These are phyloP conservation scores for Schizophyllum amplum DNA, from an alignment of 1,284 basidiomycete species.

Conservation along the genomic window DNA sequence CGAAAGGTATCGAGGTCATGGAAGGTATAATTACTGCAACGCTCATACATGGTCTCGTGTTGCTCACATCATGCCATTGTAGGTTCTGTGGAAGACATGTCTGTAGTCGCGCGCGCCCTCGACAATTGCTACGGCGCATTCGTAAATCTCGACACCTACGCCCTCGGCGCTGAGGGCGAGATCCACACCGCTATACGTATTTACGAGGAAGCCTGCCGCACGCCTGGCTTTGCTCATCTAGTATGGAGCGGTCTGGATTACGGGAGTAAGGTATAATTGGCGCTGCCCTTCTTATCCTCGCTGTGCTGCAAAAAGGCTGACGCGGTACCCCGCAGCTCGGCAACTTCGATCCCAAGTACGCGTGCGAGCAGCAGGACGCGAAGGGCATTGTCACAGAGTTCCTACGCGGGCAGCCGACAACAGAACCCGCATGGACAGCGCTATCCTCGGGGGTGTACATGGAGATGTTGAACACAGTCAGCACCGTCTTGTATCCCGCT, in stretches of 20 bases:
- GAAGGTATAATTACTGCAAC: constrained; percentile 20
- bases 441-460: constrained; percentile 37
- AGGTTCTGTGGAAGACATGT: constrained; percentile 20
- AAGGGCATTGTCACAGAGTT: constrained; percentile 39
- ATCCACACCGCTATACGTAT: constrained; percentile 33
- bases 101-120: constrained; percentile 11
- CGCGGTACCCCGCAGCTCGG: constrained; percentile 14
- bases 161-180: constrained; percentile 35
- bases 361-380: constrained; percentile 30
- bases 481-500: neutral
- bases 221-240: constrained; percentile 30
- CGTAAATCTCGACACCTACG: constrained; percentile 32
- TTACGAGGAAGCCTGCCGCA: constrained; percentile 38
- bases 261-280: constrained; percentile 24
- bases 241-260: constrained; percentile 42
- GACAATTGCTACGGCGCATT: constrained; percentile 8
- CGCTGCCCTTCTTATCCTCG: neutral
- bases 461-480: constrained; percentile 29
- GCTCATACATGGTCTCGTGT: neutral
- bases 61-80: neutral
- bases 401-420: constrained; percentile 24
- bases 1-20: constrained; percentile 27
- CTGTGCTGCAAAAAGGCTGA: neutral
- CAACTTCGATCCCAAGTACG: constrained; percentile 24
- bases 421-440: constrained; percentile 24